A percentile compares a stretch with the other conserved stretches of the same genome.
phyloP scores from a whole-genome alignment of 257 asterid genomes.

The Fraxinus excelsior region DNA sequence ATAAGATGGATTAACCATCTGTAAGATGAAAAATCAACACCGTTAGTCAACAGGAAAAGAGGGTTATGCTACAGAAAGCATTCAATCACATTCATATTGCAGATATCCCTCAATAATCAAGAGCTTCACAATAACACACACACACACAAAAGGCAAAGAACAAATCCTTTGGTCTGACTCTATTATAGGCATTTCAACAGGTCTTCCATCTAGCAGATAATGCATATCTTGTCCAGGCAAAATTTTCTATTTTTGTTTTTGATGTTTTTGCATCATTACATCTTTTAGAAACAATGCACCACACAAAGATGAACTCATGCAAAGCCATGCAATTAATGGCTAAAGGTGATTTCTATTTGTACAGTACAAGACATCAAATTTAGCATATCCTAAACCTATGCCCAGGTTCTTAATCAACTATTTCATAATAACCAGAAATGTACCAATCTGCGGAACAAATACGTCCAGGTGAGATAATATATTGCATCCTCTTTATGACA shows the following conservation, averaged over 20 bases:
- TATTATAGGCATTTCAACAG: background rate
- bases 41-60: constrained; percentile 6
- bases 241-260: background rate
- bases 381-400: background rate
- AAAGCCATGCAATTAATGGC: constrained; percentile 5
- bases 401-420: background rate
- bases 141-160: background rate
- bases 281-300: background rate
- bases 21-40: constrained; percentile 28
- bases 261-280: background rate
- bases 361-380: constrained; percentile 9
- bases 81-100: background rate
- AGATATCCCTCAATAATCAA: background rate
- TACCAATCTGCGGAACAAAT: constrained; percentile 96
- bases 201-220: background rate
- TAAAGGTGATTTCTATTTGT: constrained; percentile 2
- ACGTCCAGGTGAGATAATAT: constrained; percentile 99
- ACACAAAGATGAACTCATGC: background rate
- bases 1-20: constrained; percentile 93
- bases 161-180: background rate
- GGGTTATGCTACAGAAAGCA: background rate
- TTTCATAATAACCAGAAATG: constrained; percentile 12
- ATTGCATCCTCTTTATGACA: constrained; percentile 89
- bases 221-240: background rate
- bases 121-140: background rate